phyloP scores from a whole-genome alignment of 345 rosid genomes.

The Tarenaya hassleriana region DNA sequence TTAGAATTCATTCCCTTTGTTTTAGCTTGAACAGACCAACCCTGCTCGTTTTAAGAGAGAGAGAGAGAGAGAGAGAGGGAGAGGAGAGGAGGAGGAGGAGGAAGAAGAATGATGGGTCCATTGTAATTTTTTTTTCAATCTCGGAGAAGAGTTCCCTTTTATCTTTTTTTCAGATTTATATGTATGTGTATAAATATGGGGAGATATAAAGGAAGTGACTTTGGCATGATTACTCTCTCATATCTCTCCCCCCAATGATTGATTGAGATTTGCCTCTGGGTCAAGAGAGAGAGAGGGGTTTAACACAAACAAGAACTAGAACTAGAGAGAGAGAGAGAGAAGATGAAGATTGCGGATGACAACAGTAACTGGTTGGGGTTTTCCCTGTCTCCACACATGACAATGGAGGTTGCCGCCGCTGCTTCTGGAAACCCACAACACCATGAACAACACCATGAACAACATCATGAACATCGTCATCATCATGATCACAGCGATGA shows the following conservation, averaged over 20 bases:
- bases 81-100: background rate
- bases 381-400: slow-evolving; percentile 53
- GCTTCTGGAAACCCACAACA: slow-evolving; percentile 10
- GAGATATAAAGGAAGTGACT: slow-evolving; percentile 11
- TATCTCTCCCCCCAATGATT: slow-evolving; percentile 9
- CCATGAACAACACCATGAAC: too few species aligned
- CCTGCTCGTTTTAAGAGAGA: slow-evolving; percentile 26
- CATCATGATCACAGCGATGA: too few species aligned
- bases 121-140: background rate
- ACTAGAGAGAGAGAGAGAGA: slow-evolving; percentile 21
- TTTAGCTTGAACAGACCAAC: slow-evolving; percentile 46
- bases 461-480: too few species aligned
- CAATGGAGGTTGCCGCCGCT: slow-evolving; percentile 39
- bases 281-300: slow-evolving; percentile 11
- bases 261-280: too few species aligned
- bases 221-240: slow-evolving; percentile 38
- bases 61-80: slow-evolving; percentile 13
- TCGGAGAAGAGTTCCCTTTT: background rate
- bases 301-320: too few species aligned
- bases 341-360: slow-evolving; percentile 43
- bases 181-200: too few species aligned
- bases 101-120: background rate
- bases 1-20: slow-evolving; percentile 44
- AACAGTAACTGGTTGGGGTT: slow-evolving; percentile 54
- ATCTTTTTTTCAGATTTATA: background rate